Conservation (phyloP, 805 yeast species). For the Monosporozyma aquatica region DNA sequence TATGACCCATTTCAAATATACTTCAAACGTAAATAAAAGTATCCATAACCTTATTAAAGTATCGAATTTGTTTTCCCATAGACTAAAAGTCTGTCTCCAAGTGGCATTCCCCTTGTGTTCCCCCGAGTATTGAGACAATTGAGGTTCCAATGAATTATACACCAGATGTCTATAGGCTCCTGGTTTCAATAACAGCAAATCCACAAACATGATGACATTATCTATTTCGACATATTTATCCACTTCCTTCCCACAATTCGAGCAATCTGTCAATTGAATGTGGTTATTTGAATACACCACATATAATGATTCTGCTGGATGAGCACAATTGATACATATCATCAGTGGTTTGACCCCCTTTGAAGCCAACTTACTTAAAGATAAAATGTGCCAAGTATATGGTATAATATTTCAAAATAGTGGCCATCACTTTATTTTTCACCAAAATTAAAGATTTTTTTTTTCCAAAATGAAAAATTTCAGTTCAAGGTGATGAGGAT, state of each 20-base stretch:
- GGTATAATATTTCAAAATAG: too few relatives aligned
- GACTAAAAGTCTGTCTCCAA: slow-evolving; percentile 6
- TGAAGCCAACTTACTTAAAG: too few relatives aligned
- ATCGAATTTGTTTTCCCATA: slow-evolving; percentile 19
- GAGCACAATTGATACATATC: slow-evolving; percentile 88
- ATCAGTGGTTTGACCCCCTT: slow-evolving; percentile 31
- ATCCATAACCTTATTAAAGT: slow-evolving; percentile 42
- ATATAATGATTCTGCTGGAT: slow-evolving; percentile 55
- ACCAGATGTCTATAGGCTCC: slow-evolving; percentile 84
- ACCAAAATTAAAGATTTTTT: too few relatives aligned
- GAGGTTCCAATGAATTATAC: slow-evolving; percentile 47
- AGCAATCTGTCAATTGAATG: slow-evolving; percentile 71
- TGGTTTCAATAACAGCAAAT: slow-evolving; percentile 71
- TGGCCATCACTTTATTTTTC: too few relatives aligned
- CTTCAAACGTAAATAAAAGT: slow-evolving; percentile 70
- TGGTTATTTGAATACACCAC: slow-evolving; percentile 67
- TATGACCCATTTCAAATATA: slow-evolving; percentile 85
- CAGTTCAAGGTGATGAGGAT: too few relatives aligned
- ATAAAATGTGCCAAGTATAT: too few relatives aligned
- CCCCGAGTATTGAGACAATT: slow-evolving; percentile 11
- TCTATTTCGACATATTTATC: slow-evolving; percentile 92
- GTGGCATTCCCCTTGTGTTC: too few relatives aligned
- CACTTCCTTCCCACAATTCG: slow-evolving; percentile 60
- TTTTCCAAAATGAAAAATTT: too few relatives aligned
- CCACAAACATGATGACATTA: slow-evolving; percentile 72